These are phyloP conservation scores for Flaveria trinervia DNA, from an alignment of 129 eudicot genomes.

Conservation along the genomic window DNA sequence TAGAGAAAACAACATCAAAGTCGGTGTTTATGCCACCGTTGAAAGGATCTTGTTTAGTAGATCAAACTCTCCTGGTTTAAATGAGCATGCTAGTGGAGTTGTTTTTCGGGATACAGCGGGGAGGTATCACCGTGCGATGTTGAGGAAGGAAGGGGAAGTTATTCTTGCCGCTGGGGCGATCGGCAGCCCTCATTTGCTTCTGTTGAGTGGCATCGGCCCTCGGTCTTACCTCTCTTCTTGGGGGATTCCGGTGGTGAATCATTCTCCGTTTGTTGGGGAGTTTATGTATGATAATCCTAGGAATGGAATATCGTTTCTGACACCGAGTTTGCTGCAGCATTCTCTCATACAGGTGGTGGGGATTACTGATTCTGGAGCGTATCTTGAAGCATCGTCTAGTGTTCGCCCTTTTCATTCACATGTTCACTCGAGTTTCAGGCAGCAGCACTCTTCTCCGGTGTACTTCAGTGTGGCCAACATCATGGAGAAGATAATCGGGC, in stretches of 20 bases:
- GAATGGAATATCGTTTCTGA: constrained; percentile 79
- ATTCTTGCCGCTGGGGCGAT: constrained; percentile 80
- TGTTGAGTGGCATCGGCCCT: constrained; percentile 81
- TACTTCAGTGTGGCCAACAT: constrained; percentile 73
- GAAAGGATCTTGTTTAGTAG: constrained; percentile 53
- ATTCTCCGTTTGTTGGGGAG: constrained; percentile 74
- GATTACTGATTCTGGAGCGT: constrained; percentile 74
- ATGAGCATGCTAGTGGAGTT: constrained; percentile 62
- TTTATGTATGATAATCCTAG: constrained; percentile 82
- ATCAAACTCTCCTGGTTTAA: constrained; percentile 23
- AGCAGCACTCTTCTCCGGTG: constrained; percentile 45
- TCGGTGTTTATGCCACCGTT: constrained; percentile 70
- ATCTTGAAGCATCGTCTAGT: constrained; percentile 85
- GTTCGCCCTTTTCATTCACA: constrained; percentile 52
- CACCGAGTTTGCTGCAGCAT: constrained; percentile 71
- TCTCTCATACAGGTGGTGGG: constrained; percentile 96
- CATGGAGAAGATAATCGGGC: constrained; percentile 77
- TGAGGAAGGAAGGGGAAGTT: constrained; percentile 63
- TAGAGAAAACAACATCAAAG: constrained; percentile 50
- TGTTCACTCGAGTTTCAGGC: constrained; percentile 44
- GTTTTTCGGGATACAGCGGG: constrained; percentile 60
- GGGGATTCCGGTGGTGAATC: constrained; percentile 72
- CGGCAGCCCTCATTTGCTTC: constrained; percentile 81
- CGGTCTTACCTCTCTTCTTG: constrained; percentile 74
- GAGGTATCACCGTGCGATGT: constrained; percentile 66